Percentiles rank a stretch among this genome's conserved stretches.
These are phyloP conservation scores for Pythium sukuiense DNA, from an alignment of 352 stramenopile genomes.

Conservation along the genomic window DNA sequence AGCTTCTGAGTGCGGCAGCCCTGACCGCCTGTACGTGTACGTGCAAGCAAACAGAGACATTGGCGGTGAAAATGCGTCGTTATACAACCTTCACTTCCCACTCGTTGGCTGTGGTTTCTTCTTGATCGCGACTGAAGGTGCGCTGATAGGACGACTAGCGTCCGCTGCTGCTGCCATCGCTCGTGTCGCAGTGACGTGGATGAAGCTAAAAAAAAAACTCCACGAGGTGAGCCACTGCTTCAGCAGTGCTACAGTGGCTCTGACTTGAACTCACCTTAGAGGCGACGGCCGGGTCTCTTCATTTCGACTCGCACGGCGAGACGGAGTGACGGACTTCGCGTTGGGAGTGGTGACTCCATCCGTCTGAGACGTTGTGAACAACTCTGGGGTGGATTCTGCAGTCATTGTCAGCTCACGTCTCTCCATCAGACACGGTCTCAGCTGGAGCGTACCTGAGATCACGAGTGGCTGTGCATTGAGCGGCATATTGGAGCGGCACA, in stretches of 20 bases:
- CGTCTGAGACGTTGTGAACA: background rate
- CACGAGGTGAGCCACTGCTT: background rate
- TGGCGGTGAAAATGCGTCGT: background rate
- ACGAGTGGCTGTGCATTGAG: conserved; percentile 42
- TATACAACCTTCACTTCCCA: background rate
- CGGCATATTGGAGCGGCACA: conserved; percentile 67
- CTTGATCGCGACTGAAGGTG: conserved; percentile 42
- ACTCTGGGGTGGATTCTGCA: background rate
- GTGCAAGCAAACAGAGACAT: background rate
- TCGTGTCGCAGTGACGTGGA: conserved; percentile 49
- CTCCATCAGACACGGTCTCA: background rate
- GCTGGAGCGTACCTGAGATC: conserved; percentile 9
- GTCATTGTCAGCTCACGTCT: background rate
- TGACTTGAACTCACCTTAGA: conserved; percentile 16
- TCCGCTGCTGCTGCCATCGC: conserved; percentile 4
- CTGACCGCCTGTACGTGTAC: background rate
- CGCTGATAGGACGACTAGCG: conserved; percentile 47
- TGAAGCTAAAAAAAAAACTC: conserved; percentile 9
- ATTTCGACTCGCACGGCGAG: conserved; percentile 3
- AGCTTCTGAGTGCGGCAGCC: background rate
- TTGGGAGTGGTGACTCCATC: background rate
- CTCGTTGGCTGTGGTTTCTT: conserved; percentile 34
- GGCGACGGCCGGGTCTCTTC: conserved; percentile 16
- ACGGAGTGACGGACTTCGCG: conserved; percentile 8
- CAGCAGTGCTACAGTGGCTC: background rate